These are phyloP conservation scores for Huiozyma naganishii DNA, from an alignment of 805 yeast genomes.

Conservation along the genomic window DNA sequence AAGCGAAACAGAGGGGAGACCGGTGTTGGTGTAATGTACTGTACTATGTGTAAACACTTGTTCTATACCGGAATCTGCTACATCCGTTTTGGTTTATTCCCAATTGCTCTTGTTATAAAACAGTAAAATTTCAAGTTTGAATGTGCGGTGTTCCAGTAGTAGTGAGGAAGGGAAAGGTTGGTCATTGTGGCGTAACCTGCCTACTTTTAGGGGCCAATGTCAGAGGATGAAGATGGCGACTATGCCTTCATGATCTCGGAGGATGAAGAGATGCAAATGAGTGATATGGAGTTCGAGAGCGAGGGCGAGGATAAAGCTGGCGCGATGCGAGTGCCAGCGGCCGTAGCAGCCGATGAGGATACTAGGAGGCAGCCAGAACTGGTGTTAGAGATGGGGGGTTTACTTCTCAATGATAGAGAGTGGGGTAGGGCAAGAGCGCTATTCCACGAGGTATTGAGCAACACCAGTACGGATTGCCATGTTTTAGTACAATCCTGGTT, in stretches of 20 bases:
- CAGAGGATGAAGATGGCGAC: slow-evolving; percentile 12
- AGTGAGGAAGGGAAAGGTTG: no score
- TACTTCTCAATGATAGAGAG: slow-evolving; percentile 9
- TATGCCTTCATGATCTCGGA: slow-evolving; percentile 27
- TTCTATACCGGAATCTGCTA: no score
- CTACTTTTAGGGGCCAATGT: neutral
- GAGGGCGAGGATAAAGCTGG: slow-evolving; percentile 9
- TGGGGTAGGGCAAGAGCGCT: neutral
- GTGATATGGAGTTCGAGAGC: slow-evolving; percentile 17
- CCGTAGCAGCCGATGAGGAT: neutral
- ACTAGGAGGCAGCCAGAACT: slow-evolving; percentile 1
- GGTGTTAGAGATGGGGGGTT: slow-evolving; percentile 5
- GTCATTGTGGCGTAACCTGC: no score
- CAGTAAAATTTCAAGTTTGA: no score
- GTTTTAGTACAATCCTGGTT: neutral
- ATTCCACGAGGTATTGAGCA: neutral
- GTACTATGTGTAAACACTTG: no score
- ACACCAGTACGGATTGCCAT: no score
- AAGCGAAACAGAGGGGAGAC: no score
- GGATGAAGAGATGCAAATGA: slow-evolving; percentile 17
- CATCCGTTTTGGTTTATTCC: no score
- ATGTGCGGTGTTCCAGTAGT: no score
- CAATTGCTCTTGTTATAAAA: no score
- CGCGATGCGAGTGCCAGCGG: neutral
- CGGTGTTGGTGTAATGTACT: no score